A percentile compares a stretch with the other conserved stretches of the same genome.
phyloP scores from a whole-genome alignment of 2,329 filamentous ascomycete genomes.

The Pseudocercospora macadamiae region DNA sequence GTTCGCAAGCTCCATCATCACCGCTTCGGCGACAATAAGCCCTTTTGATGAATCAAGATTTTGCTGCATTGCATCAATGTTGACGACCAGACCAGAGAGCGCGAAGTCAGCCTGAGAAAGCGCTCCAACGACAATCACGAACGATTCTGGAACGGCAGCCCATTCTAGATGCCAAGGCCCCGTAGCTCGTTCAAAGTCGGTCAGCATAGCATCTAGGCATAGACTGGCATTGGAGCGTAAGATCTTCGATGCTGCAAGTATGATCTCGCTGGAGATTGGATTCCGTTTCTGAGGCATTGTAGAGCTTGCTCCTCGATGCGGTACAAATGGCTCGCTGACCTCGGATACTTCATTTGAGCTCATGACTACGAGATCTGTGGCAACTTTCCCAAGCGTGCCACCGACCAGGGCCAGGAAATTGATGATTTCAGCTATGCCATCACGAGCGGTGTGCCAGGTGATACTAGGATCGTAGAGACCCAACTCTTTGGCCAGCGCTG shows the following conservation, averaged over 20 bases:
- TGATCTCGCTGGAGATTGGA: constrained; percentile 36
- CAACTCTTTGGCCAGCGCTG: constrained; percentile 29
- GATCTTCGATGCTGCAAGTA: constrained; percentile 33
- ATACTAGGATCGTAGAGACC: constrained; percentile 32
- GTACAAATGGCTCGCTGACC: constrained; percentile 48
- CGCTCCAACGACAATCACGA: constrained; percentile 30
- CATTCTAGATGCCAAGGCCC: constrained; percentile 40
- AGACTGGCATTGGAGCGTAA: constrained; percentile 31
- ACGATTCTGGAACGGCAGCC: constrained; percentile 37
- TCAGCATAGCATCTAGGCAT: constrained; percentile 36
- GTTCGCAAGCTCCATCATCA: constrained; percentile 44
- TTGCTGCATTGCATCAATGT: constrained; percentile 31
- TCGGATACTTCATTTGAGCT: constrained; percentile 37
- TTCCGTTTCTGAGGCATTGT: constrained; percentile 58
- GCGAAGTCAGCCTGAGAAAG: constrained; percentile 33
- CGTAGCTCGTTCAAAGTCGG: constrained; percentile 37
- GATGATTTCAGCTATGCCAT: constrained; percentile 34
- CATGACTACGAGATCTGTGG: constrained; percentile 37
- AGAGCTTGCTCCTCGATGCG: constrained; percentile 57
- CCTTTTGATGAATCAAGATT: constrained; percentile 40
- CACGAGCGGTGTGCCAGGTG: constrained; percentile 40
- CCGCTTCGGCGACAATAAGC: constrained; percentile 42
- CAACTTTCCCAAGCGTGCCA: constrained; percentile 35
- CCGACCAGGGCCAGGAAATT: constrained; percentile 34
- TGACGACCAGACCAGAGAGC: constrained; percentile 33